These are phyloP conservation scores for Cyclocybe cylindracea DNA, from an alignment of 768 basidiomycete genomes.

Conservation along the genomic window DNA sequence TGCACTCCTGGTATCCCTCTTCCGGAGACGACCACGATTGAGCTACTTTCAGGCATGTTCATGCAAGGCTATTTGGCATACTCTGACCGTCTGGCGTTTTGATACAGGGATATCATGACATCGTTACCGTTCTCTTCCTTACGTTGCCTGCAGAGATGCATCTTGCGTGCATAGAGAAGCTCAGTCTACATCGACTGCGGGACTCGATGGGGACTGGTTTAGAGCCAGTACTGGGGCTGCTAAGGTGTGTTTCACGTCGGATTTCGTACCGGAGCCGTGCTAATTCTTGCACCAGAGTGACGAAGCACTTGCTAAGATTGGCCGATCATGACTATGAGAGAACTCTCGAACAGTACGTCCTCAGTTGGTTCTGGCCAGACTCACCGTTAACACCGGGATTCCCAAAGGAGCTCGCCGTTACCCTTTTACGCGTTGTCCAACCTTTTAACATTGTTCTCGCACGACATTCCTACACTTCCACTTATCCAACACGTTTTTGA, in stretches of 20 bases:
- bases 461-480: constrained; percentile 87
- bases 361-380: not conserved
- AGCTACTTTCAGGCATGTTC: constrained; percentile 78
- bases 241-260: constrained; percentile 47
- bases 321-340: constrained; percentile 70
- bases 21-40: constrained; percentile 70
- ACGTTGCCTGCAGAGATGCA: constrained; percentile 66
- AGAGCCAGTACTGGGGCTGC: constrained; percentile 80
- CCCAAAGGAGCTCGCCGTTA: constrained; percentile 64
- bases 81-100: not conserved
- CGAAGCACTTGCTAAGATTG: constrained; percentile 70
- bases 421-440: constrained; percentile 92
- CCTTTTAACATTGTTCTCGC: constrained; percentile 88
- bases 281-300: constrained; percentile 45
- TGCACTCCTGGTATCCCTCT: constrained; percentile 70
- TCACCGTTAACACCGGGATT: not conserved
- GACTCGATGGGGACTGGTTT: constrained; percentile 88
- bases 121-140: constrained; percentile 80
- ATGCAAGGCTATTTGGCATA: not conserved
- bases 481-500: constrained; percentile 93
- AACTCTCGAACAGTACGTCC: constrained; percentile 64
- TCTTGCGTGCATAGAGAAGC: constrained; percentile 61
- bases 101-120: constrained; percentile 86
- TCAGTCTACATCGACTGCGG: constrained; percentile 76
- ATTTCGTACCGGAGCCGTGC: not conserved